phyloP scores from a whole-genome alignment of 352 stramenopile genomes.

The Pythium chondricola region DNA sequence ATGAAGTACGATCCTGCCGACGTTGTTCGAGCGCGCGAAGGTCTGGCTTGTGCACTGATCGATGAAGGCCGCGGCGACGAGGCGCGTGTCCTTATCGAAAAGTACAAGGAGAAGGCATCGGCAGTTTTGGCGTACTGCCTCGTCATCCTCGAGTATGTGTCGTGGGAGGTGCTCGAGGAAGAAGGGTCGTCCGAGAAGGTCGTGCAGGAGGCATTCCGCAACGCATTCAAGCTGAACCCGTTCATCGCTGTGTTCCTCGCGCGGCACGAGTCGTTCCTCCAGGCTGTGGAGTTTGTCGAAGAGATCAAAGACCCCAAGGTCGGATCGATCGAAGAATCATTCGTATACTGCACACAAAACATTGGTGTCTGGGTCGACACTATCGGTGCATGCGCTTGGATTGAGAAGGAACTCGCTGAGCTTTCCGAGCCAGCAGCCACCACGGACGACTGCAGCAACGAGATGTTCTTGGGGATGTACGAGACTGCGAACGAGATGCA shows the following conservation, averaged over 20 bases:
- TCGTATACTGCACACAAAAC: constrained; percentile 71
- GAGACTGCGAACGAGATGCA: constrained; percentile 83
- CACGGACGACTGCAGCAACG: constrained; percentile 47
- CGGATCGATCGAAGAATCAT: constrained; percentile 82
- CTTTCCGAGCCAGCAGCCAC: constrained; percentile 38
- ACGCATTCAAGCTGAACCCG: constrained; percentile 69
- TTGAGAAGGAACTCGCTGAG: constrained; percentile 73
- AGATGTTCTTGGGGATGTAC: constrained; percentile 88
- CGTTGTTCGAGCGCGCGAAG: constrained; percentile 53
- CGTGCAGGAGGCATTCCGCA: constrained; percentile 60
- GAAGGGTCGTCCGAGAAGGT: constrained; percentile 70
- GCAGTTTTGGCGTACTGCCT: constrained; percentile 76
- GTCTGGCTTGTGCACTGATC: constrained; percentile 64
- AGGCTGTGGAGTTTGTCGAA: constrained; percentile 79
- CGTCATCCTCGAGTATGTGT: constrained; percentile 84
- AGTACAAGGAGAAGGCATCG: constrained; percentile 44
- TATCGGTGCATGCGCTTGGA: constrained; percentile 70
- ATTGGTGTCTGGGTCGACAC: constrained; percentile 84
- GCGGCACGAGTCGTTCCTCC: constrained; percentile 72
- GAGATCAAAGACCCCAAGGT: constrained; percentile 64
- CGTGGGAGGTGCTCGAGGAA: constrained; percentile 84
- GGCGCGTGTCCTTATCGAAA: constrained; percentile 60
- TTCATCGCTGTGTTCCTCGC: constrained; percentile 81
- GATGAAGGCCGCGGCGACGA: constrained; percentile 75
- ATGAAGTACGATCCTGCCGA: constrained; percentile 72